These are phyloP conservation scores for Chlorophyllum brunneum DNA, from an alignment of 768 basidiomycete genomes.

Conservation along the genomic window DNA sequence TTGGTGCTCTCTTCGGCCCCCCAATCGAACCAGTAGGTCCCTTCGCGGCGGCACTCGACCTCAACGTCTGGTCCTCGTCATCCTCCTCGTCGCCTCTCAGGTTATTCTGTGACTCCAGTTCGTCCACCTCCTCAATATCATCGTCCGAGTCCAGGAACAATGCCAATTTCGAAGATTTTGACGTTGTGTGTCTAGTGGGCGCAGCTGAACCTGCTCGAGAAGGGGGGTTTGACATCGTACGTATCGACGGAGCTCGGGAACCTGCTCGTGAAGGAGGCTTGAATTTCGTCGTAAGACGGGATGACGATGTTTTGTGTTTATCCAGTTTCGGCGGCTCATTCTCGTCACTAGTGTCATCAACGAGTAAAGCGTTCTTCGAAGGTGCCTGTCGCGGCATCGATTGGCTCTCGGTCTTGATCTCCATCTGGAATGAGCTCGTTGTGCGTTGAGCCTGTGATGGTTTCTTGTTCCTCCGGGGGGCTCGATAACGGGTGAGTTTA, in stretches of 20 bases:
- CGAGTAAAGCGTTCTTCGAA: conserved; percentile 16
- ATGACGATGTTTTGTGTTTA: conserved; percentile 14
- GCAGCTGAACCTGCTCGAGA: conserved; percentile 23
- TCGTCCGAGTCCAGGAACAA: conserved; percentile 54
- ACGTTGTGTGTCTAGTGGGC: conserved; percentile 17
- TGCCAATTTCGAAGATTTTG: conserved; percentile 22
- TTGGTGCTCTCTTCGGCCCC: conserved; percentile 21
- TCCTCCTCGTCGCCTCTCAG: conserved; percentile 22
- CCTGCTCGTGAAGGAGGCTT: background rate
- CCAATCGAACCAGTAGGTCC: conserved; percentile 16
- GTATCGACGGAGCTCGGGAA: conserved; percentile 13
- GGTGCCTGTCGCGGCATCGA: conserved; percentile 5
- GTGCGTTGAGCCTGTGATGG: background rate
- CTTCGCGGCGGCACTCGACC: conserved; percentile 23
- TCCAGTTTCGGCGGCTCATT: conserved; percentile 32
- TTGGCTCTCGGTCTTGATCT: conserved; percentile 3
- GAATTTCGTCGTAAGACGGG: background rate
- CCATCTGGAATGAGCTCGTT: background rate
- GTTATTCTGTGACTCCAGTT: background rate
- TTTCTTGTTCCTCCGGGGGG: conserved; percentile 5
- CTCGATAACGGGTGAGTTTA: background rate
- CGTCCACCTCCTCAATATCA: conserved; percentile 22
- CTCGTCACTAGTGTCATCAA: conserved; percentile 18
- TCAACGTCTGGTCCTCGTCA: conserved; percentile 23
- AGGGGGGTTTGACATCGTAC: conserved; percentile 23